Evolutionary conservation across 768 basidiomycete genomes (phyloP), one percentile per base, ranked within the genome.

Genomic region (Collybia mongolica): DNA sequence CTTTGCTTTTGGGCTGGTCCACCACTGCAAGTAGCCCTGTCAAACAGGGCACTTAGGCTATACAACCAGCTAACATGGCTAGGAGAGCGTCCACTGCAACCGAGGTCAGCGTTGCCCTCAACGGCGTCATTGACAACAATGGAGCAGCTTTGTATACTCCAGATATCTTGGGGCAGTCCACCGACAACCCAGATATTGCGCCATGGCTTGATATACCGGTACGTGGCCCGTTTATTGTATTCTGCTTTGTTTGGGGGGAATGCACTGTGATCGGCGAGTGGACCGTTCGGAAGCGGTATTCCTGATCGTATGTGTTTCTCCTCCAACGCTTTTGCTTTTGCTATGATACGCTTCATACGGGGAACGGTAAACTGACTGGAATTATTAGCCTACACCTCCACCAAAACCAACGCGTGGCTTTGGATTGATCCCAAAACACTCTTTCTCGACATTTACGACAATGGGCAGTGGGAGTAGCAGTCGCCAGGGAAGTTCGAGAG

Each of bases 321-420:
- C 32, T 24, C n/a, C 35, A 38, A 52, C 22, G 26, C 38, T 26
- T 20, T 41, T 26, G 40, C 20, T 18, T 20, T 26, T 19, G 40
- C 11, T 26, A 17, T 12, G 17, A 41, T 12, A 26, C 40, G 1
- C 40, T 19, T 41, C n/a, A 18, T 8, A 14, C 18, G 32, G 14
- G 11, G 11, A 6, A 20, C 17, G 9, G 15, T 12, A 19, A 40
- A 9, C 56, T 32, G 32, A 17, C 24, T 5, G 7, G 12, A 4
- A 20, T 41, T 9, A 7, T 11, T 15, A 78, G 76, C 74, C 76
- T 2, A 71, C 71, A 2, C 74, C 72, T 8, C 74, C 76, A 15
- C 70, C 76, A 26, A 79, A 76, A 56, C 42, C 64, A 8, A 56
- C 61, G n/a, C 63, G 65, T 15, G 58, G 60, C 6, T 76, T 77